Percentiles rank a stretch among this genome's conserved stretches.
These are phyloP conservation scores for Juncus inflexus DNA, from an alignment of 176 grass and related monocot genomes.

Conservation along the genomic window DNA sequence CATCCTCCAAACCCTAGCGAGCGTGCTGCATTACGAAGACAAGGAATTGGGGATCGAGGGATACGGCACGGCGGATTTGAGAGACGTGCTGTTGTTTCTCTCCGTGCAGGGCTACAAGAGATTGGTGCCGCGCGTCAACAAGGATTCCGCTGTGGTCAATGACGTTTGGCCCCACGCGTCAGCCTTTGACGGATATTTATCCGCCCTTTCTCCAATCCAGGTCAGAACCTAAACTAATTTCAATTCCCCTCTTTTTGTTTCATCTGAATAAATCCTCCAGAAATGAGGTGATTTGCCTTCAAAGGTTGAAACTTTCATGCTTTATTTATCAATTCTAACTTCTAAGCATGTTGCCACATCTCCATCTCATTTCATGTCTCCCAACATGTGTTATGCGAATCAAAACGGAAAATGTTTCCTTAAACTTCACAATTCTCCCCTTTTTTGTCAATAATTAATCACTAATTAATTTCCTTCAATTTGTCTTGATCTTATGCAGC, in stretches of 20 bases:
- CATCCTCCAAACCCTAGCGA: slow-evolving; percentile 64
- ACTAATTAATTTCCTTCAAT: slow-evolving; percentile 10
- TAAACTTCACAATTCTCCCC: slow-evolving; percentile 15
- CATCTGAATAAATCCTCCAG: not conserved
- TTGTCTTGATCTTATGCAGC: slow-evolving; percentile 44
- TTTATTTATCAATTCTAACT: not conserved
- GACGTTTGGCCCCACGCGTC: slow-evolving; percentile 97
- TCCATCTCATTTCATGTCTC: slow-evolving; percentile 13
- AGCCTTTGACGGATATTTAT: slow-evolving; percentile 89
- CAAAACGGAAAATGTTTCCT: slow-evolving; percentile 4
- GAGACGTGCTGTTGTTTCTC: slow-evolving; percentile 80
- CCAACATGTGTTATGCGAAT: not conserved
- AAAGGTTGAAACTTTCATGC: not conserved
- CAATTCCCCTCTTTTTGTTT: not conserved
- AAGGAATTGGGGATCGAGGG: slow-evolving; percentile 34
- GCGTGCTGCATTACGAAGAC: slow-evolving; percentile 67
- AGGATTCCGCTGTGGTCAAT: slow-evolving; percentile 74
- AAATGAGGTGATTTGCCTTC: not conserved
- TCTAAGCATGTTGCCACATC: no score
- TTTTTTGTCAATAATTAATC: not conserved
- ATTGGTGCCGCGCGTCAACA: slow-evolving; percentile 71
- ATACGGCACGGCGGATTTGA: slow-evolving; percentile 39
- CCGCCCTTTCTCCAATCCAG: slow-evolving; percentile 92
- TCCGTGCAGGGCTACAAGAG: slow-evolving; percentile 89
- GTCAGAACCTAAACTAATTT: slow-evolving; percentile 30